Percentiles rank a stretch among this genome's conserved stretches.
Evolutionary conservation across 306 rosid species (phyloP).

Genomic region (Lathyrus aphaca): DNA sequence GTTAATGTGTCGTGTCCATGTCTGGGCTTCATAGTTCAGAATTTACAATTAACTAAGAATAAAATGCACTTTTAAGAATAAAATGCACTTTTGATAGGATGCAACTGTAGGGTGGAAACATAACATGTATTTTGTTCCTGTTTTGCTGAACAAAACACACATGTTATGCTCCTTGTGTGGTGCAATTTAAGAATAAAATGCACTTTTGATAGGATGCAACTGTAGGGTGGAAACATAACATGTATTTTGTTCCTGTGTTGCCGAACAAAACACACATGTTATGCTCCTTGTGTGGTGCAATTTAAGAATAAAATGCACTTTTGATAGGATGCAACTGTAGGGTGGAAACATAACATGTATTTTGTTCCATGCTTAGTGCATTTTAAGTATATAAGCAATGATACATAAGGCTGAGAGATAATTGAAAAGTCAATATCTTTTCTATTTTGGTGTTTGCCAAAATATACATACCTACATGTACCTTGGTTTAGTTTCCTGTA

Average conservation of each 20-base stretch:
- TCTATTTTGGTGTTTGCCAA: not conserved
- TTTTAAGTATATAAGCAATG: not conserved
- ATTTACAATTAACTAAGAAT: not conserved
- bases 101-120: too few species aligned
- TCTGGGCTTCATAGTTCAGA: not conserved
- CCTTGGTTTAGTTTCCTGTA: not conserved
- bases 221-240: too few species aligned
- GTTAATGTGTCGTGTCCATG: too few species aligned
- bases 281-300: not conserved
- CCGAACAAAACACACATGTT: not conserved
- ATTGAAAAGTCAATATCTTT: not conserved
- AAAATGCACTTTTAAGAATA: too few species aligned
- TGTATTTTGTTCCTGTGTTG: too few species aligned
- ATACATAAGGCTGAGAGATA: not conserved
- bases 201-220: too few species aligned
- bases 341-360: not conserved
- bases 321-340: not conserved
- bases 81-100: too few species aligned
- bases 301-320: not conserved
- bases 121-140: too few species aligned
- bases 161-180: not conserved
- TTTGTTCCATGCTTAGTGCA: not conserved
- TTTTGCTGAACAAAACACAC: not conserved
- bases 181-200: too few species aligned
- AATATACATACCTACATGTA: too few species aligned